Evolutionary conservation across 345 rosid genomes (phyloP).

Genomic region (Camelina hispida): DNA sequence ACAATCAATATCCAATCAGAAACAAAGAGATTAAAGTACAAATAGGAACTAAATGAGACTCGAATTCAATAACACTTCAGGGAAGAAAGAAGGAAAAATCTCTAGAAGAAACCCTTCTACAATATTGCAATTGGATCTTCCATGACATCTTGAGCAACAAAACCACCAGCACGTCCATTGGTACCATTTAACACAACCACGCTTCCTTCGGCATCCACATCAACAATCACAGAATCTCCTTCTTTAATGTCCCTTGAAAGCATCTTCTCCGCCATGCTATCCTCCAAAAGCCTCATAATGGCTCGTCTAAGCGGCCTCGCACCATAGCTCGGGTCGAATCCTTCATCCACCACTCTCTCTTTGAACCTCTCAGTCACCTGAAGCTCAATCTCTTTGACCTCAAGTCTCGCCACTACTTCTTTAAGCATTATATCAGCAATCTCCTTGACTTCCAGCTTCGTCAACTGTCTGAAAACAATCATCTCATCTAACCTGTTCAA

Average conservation of each 20-base stretch:
- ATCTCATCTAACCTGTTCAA: slow-evolving; percentile 94
- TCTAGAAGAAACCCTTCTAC: slow-evolving; percentile 39
- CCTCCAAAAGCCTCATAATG: slow-evolving; percentile 92
- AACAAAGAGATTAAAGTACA: slow-evolving; percentile 17
- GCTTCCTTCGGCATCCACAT: slow-evolving; percentile 80
- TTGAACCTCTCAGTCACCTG: slow-evolving; percentile 93
- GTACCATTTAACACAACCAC: slow-evolving; percentile 86
- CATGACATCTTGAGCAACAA: slow-evolving; percentile 44
- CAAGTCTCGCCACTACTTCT: slow-evolving; percentile 82
- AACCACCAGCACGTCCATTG: slow-evolving; percentile 53
- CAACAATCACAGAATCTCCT: slow-evolving; percentile 90
- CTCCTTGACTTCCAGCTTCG: slow-evolving; percentile 90
- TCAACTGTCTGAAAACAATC: slow-evolving; percentile 93
- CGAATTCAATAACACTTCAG: slow-evolving; percentile 12
- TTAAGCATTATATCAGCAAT: slow-evolving; percentile 93
- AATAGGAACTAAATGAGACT: slow-evolving; percentile 15
- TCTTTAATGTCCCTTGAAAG: slow-evolving; percentile 91
- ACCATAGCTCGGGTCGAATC: slow-evolving; percentile 94
- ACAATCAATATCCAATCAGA: slow-evolving; percentile 20
- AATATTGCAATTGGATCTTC: slow-evolving; percentile 58
- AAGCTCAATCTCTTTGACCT: slow-evolving; percentile 83
- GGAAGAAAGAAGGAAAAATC: not conserved
- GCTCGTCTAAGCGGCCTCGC: slow-evolving; percentile 98
- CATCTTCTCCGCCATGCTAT: slow-evolving; percentile 99
- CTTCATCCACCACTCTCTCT: slow-evolving; percentile 94